A percentile compares a stretch with the other conserved stretches of the same genome.
phyloP scores from a whole-genome alignment of 768 basidiomycete genomes.

The Lentinula raphanica region DNA sequence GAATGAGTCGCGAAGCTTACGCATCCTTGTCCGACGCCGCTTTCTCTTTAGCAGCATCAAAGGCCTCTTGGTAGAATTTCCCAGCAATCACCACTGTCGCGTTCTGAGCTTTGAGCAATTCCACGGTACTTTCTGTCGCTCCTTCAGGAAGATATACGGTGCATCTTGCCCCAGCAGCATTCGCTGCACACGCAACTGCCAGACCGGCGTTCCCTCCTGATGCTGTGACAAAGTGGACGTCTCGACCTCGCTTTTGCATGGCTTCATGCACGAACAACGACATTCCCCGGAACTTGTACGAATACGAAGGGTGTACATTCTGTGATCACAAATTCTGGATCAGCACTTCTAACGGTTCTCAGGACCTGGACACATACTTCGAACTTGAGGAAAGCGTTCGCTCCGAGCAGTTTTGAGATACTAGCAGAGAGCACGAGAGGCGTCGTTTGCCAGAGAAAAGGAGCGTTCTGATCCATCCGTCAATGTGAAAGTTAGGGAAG shows the following conservation, averaged over 20 bases:
- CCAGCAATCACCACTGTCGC: slow-evolving; percentile 60
- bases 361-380: slow-evolving; percentile 48
- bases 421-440: slow-evolving; percentile 57
- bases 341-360: background rate
- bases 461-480: background rate
- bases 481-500: background rate
- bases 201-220: slow-evolving; percentile 82
- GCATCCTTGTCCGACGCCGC: slow-evolving; percentile 41
- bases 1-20: slow-evolving; percentile 34
- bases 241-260: slow-evolving; percentile 43
- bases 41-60: slow-evolving; percentile 42
- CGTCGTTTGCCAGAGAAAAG: slow-evolving; percentile 52
- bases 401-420: slow-evolving; percentile 48
- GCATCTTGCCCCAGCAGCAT: slow-evolving; percentile 49
- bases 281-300: slow-evolving; percentile 75
- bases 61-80: slow-evolving; percentile 51
- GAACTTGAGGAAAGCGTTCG: slow-evolving; percentile 63
- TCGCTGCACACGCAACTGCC: slow-evolving; percentile 61
- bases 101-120: slow-evolving; percentile 45
- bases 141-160: slow-evolving; percentile 64
- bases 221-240: slow-evolving; percentile 60
- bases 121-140: slow-evolving; percentile 42
- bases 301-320: slow-evolving; percentile 69
- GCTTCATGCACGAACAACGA: slow-evolving; percentile 55
- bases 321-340: slow-evolving; percentile 21